Conservation (phyloP, 2,329 filamentous ascomycete species). For the Diaporthe destruens region DNA sequence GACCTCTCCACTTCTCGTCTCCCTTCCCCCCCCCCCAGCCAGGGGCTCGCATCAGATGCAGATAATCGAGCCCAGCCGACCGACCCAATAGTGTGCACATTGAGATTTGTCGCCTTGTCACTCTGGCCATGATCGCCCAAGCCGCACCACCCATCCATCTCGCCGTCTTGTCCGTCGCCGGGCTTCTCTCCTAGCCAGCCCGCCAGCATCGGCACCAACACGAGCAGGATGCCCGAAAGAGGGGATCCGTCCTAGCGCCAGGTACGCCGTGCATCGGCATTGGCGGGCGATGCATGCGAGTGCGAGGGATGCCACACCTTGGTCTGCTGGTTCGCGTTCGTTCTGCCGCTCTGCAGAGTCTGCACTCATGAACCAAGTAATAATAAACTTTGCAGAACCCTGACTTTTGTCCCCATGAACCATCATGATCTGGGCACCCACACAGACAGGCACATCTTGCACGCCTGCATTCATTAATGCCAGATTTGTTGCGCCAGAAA, state of each 20-base stretch:
- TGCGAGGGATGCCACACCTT: not conserved
- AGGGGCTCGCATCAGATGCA: conserved; percentile 3
- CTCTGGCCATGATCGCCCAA: conserved; percentile 6
- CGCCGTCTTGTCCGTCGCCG: not conserved
- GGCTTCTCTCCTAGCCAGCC: not conserved
- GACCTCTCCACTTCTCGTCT: not conserved
- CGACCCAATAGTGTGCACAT: conserved; percentile 10
- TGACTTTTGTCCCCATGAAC: not conserved
- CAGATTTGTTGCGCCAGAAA: not conserved
- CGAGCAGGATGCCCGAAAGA: not conserved
- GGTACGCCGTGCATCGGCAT: conserved; percentile 19
- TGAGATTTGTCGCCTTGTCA: conserved; percentile 15
- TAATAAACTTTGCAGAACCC: not conserved
- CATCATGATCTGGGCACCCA: no score
- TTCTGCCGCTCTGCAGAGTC: no score
- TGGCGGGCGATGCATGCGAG: conserved; percentile 7
- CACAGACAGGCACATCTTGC: not conserved
- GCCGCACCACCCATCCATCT: no score
- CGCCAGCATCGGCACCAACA: not conserved
- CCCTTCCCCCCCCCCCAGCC: not conserved
- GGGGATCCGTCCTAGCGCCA: conserved; percentile 13
- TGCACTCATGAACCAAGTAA: no score
- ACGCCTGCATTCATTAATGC: not conserved
- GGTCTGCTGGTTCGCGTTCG: not conserved
- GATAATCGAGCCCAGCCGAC: conserved; percentile 15